These are phyloP conservation scores for Clathrospora elynae DNA, from an alignment of 2,329 filamentous ascomycete species.

Conservation along the genomic window DNA sequence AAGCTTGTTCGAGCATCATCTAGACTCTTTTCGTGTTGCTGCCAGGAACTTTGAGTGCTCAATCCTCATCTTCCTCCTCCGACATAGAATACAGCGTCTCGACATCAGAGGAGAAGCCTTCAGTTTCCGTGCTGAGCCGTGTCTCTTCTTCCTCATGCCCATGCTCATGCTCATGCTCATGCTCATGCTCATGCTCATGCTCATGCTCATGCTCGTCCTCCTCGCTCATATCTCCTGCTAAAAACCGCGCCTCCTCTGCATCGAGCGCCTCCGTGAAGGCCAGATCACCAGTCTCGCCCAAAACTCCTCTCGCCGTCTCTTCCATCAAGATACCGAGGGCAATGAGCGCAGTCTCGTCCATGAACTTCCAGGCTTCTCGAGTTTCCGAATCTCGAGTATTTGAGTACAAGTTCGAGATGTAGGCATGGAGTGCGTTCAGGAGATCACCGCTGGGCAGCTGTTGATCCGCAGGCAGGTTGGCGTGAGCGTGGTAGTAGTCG, in stretches of 20 bases:
- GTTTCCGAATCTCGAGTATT: conserved; percentile 22
- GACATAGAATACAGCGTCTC: neutral
- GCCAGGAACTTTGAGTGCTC: too few species aligned
- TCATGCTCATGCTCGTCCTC: too few species aligned
- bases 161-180: neutral
- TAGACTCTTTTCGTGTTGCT: too few species aligned
- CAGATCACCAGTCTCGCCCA: conserved; percentile 70
- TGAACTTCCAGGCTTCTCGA: conserved; percentile 59
- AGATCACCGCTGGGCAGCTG: conserved; percentile 71
- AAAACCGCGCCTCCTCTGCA: conserved; percentile 19
- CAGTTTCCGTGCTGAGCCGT: neutral
- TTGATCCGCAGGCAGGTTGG: conserved; percentile 57
- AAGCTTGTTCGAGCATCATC: too few species aligned
- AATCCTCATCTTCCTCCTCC: conserved; percentile 1
- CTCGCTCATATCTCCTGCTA: conserved; percentile 4
- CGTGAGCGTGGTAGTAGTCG: conserved; percentile 72
- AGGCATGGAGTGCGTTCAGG: conserved; percentile 70
- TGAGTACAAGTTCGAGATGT: conserved; percentile 69
- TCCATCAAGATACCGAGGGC: conserved; percentile 77
- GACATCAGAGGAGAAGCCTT: neutral
- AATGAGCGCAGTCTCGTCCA: conserved; percentile 79
- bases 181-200: too few species aligned
- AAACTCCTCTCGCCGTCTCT: conserved; percentile 65
- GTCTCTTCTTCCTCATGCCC: neutral
- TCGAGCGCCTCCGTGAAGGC: conserved; percentile 67